These are phyloP conservation scores for Lophiotrema nucula DNA, from an alignment of 495 filamentous ascomycete genomes.

Conservation along the genomic window DNA sequence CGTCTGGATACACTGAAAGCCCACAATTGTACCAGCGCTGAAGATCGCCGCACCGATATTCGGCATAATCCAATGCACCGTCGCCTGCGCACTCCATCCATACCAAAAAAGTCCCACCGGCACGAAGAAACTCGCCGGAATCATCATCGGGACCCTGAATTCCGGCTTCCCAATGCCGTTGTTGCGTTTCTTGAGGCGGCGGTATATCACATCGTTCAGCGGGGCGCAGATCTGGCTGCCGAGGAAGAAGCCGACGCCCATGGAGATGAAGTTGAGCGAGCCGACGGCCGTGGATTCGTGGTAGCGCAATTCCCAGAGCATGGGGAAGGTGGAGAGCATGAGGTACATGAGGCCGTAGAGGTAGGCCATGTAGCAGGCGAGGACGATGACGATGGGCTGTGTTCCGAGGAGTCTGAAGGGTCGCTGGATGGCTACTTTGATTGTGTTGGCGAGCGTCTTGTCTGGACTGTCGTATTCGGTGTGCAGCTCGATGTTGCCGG, in stretches of 20 bases:
- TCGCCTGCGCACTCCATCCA: conserved; percentile 65
- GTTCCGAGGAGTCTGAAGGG: conserved; percentile 52
- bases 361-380: conserved; percentile 65
- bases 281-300: conserved; percentile 59
- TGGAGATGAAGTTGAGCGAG: conserved; percentile 69
- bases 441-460: conserved; percentile 33
- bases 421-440: conserved; percentile 38
- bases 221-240: conserved; percentile 63
- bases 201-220: conserved; percentile 66
- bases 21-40: conserved; percentile 56
- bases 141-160: conserved; percentile 66
- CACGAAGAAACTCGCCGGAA: conserved; percentile 55
- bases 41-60: conserved; percentile 68
- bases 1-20: conserved; percentile 69
- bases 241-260: conserved; percentile 66
- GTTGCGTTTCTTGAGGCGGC: conserved; percentile 57
- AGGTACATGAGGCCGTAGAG: conserved; percentile 74
- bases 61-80: conserved; percentile 68
- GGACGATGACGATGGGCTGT: conserved; percentile 54
- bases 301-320: conserved; percentile 62
- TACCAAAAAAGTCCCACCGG: conserved; percentile 70
- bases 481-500: conserved; percentile 59
- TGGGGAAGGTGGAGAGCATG: conserved; percentile 65
- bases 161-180: conserved; percentile 60
- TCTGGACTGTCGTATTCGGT: conserved; percentile 60